These are phyloP conservation scores for Thymus mandschuricus DNA, from an alignment of 257 asterid species.

Conservation along the genomic window DNA sequence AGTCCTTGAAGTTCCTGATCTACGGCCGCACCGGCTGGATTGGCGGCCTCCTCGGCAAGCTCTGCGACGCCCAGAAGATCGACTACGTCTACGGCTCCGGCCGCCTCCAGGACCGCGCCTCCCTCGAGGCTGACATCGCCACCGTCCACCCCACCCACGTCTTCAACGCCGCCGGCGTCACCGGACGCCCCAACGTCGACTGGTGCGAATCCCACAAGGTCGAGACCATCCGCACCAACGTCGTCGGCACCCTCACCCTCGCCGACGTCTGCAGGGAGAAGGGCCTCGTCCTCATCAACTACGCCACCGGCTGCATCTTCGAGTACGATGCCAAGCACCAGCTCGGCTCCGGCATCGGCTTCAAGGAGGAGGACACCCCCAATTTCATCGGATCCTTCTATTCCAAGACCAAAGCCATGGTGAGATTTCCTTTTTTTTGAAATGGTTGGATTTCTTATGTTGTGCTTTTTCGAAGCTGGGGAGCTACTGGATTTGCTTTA, in stretches of 20 bases:
- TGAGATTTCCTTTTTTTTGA: constrained; percentile 32
- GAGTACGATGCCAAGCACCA: constrained; percentile 68
- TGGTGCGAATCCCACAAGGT: constrained; percentile 94
- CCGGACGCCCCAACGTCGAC: constrained; percentile 90
- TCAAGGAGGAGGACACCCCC: constrained; percentile 88
- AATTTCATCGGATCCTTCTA: constrained; percentile 83
- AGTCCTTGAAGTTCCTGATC: constrained; percentile 71
- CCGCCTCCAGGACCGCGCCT: constrained; percentile 62
- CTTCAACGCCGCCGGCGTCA: constrained; percentile 89
- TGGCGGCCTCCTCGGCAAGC: constrained; percentile 83
- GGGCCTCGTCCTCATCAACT: constrained; percentile 64
- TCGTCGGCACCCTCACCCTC: constrained; percentile 78
- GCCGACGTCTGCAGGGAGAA: constrained; percentile 81
- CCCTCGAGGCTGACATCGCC: constrained; percentile 59
- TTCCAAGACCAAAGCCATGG: constrained; percentile 94
- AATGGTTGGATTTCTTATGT: too few species aligned
- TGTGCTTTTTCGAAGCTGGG: neutral
- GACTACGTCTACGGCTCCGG: constrained; percentile 73
- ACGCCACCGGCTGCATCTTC: constrained; percentile 85
- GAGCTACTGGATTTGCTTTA: neutral
- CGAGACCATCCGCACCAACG: constrained; percentile 82
- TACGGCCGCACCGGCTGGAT: constrained; percentile 89
- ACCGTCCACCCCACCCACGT: constrained; percentile 67
- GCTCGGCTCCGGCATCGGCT: constrained; percentile 76
- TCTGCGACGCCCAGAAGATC: constrained; percentile 67